Base-by-base conservation (phyloP, 306 rosid genomes). In the Prunus salicina region DNA sequence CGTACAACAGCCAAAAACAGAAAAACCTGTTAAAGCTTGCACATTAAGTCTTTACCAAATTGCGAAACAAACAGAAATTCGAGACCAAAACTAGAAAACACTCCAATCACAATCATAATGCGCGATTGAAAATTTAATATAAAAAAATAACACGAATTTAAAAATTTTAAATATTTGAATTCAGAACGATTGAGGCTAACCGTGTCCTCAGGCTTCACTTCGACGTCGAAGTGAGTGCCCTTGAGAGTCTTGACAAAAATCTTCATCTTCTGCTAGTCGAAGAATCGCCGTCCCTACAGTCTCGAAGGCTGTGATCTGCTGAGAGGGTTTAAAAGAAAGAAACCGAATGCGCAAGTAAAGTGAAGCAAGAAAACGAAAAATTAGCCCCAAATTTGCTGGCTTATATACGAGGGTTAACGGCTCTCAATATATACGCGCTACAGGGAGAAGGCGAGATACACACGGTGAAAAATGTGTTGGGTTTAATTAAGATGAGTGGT, bases 171-270 rank as follows among this genome's bases (percentile, higher is more conserved):
- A 2, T 2, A 45, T 15, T 24, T 64, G 19, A 51, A 43, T 45
- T 46, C n/a, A 72, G 43, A 70, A 4, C 0, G 51, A 52, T 4
- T 15, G 8, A n/a, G 12, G 20, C 85, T 73, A 69, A 93, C 98
- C 93, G 84, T 70, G 78, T 90, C 89, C 69, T 86, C 78, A 14
- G 96, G 89, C 77, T 87, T 80, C 74, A 93, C 98, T 86, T 91
- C 87, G 78, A 93, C 84, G 82, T 93, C 97, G 85, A 93, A 93
- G 91, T 90, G 92, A 16, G 90, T 77, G 71, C 97, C 97, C 69
- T 91, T 93, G 76, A 93, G 93, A 84, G 96, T 91, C 87, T 90
- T 93, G 12, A 93, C 94, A 51, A 88, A 91, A 83, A 93, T 77
- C 91, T 93, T 93, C 98, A 93, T 93, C 83, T 74, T 87, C 62